Conservation (phyloP, 2,329 filamentous ascomycete genomes). For the Xylaria multiplex region DNA sequence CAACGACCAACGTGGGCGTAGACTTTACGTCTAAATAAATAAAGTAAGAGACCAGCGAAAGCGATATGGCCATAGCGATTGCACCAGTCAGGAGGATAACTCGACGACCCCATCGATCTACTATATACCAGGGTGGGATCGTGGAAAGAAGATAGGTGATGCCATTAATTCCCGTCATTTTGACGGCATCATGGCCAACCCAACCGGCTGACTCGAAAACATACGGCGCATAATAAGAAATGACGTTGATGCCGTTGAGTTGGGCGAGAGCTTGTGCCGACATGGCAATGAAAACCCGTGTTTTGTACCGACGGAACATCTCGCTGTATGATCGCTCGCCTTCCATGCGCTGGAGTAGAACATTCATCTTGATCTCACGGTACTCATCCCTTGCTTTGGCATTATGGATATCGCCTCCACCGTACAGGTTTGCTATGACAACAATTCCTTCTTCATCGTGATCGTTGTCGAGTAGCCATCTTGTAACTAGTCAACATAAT, state of each 20-base stretch:
- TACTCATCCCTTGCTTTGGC: conserved; percentile 93
- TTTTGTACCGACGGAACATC: conserved; percentile 94
- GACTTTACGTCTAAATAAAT: conserved; percentile 83
- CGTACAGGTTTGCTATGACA: conserved; percentile 97
- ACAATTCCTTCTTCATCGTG: conserved; percentile 98
- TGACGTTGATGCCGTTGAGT: conserved; percentile 98
- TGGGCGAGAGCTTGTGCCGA: conserved; percentile 95
- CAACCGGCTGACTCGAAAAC: conserved; percentile 98
- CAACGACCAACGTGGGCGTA: conserved; percentile 86
- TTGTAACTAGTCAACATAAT: conserved; percentile 54
- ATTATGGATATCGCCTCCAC: conserved; percentile 94
- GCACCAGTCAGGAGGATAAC: conserved; percentile 91
- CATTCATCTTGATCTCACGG: conserved; percentile 98
- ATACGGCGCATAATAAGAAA: conserved; percentile 96
- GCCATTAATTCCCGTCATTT: conserved; percentile 97
- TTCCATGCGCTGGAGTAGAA: conserved; percentile 91
- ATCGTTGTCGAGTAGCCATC: conserved; percentile 97
- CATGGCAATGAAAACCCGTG: conserved; percentile 98
- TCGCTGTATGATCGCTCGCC: conserved; percentile 90
- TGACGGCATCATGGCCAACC: conserved; percentile 86
- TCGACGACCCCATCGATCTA: conserved; percentile 90
- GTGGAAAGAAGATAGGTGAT: conserved; percentile 90
- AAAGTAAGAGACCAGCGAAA: conserved; percentile 94
- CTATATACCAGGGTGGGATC: conserved; percentile 95
- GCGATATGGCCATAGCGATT: conserved; percentile 85